Conservation (phyloP, 1,284 basidiomycete genomes). For the Rugiboletus extremiorientalis region DNA sequence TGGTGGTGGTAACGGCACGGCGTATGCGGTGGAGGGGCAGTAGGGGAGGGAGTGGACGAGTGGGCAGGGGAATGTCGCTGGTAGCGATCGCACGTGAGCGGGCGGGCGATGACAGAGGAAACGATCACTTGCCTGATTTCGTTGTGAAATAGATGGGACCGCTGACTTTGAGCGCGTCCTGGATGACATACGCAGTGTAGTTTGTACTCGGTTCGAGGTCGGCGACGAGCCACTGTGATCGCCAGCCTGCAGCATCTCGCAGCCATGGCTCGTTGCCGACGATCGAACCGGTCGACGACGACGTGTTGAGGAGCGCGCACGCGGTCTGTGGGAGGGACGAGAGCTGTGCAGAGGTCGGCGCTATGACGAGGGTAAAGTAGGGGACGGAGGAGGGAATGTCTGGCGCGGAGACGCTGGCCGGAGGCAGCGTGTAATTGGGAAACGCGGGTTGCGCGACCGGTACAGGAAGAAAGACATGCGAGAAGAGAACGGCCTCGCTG, state of each 20-base stretch:
- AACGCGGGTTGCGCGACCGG: conserved; percentile 49
- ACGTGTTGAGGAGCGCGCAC: conserved; percentile 48
- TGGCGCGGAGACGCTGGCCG: conserved; percentile 53
- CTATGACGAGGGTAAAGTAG: conserved; percentile 57
- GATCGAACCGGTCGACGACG: conserved; percentile 37
- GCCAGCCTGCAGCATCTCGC: conserved; percentile 56
- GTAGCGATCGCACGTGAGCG: no score
- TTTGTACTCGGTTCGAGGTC: conserved; percentile 63
- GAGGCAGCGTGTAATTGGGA: conserved; percentile 80
- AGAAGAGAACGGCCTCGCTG: conserved; percentile 76
- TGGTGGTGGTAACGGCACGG: conserved; percentile 61
- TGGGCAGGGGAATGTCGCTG: conserved; percentile 67
- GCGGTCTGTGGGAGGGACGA: conserved; percentile 55
- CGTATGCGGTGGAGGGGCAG: conserved; percentile 73
- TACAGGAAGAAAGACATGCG: conserved; percentile 51
- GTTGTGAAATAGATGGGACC: conserved; percentile 67
- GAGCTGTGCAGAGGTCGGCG: conserved; percentile 43
- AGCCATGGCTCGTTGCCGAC: conserved; percentile 52
- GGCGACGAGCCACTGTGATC: conserved; percentile 63
- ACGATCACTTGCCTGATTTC: conserved; percentile 60
- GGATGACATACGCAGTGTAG: conserved; percentile 65
- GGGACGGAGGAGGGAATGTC: conserved; percentile 39
- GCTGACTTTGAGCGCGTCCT: conserved; percentile 52
- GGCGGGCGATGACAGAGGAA: not conserved
- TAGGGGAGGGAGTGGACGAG: conserved; percentile 70